Evolutionary conservation across 2,329 filamentous ascomycete genomes (phyloP), one percentile per base, ranked within the genome.

Genomic region (Fusarium paranaense): DNA sequence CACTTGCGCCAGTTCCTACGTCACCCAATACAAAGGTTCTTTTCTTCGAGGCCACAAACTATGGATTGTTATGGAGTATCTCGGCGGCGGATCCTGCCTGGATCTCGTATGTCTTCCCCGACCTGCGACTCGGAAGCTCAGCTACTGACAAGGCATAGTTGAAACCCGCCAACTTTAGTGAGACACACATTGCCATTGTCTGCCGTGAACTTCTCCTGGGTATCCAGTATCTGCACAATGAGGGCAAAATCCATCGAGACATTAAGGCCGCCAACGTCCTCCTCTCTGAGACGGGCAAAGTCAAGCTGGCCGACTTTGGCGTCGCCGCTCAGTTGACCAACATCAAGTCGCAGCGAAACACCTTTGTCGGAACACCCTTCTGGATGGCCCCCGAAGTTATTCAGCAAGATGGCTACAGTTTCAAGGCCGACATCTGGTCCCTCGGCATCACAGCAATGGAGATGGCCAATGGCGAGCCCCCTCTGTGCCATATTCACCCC

Each of bases 31-130:
- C 88, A 97, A 95, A 82, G 94, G 94, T 25, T 98, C 95, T 81
- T 99, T 98, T 82, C 89, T 98, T n/a, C 91, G 94, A 77, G 97
- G 97, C 30, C 94, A 95, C 82, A 99, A 98, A 85, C 86, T 99
- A 87, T 99, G 97, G 97, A 99, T 99, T 80, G 95, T 98, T 67
- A 99, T 99, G 97, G 97, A 99, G 83, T 99, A 93, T 80, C 87
- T 99, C 13, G 97, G 97, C 7, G 97, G 97, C 73, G 97, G 97
- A 45, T 98, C 97, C 20, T 98, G 97, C 82, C 88, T 98, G 74
- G 97, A 99, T 82, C 83, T 99, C 87, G 94, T 97, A 89, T 78
- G 87, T 64, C 40, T 63, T 30, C 58, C 16, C 37, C 47, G 22
- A 27, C 37, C 50, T 42, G 40, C n/a, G n/a, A 18, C 8, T 58